These are phyloP conservation scores for Mycena maculata DNA, from an alignment of 768 basidiomycete species.

Conservation along the genomic window DNA sequence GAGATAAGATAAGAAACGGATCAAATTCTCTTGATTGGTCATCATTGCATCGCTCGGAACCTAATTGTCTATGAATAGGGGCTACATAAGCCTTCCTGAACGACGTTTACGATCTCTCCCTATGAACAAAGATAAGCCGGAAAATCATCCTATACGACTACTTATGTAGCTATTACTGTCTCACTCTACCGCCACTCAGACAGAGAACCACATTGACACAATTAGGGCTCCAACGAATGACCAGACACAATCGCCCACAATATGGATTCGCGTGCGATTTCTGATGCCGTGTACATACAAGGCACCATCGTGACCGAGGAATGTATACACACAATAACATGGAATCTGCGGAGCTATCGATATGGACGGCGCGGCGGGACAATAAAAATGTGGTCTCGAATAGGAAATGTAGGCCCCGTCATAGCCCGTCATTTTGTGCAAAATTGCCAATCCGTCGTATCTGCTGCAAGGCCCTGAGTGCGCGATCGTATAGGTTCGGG, in stretches of 20 bases:
- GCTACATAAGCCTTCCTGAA: too few relatives aligned
- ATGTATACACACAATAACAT: not conserved
- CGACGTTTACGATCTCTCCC: too few relatives aligned
- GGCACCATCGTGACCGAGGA: not conserved
- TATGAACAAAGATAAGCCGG: too few relatives aligned
- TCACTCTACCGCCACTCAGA: not conserved
- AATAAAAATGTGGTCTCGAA: not conserved
- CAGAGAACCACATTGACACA: too few relatives aligned
- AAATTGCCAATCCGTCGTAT: too few relatives aligned
- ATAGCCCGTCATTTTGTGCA: not conserved
- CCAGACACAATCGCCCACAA: too few relatives aligned
- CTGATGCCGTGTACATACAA: not conserved
- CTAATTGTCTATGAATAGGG: conserved; percentile 3
- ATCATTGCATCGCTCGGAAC: not conserved
- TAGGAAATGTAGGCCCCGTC: not conserved
- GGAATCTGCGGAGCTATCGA: not conserved
- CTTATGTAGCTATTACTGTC: too few relatives aligned
- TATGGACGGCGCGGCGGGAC: not conserved
- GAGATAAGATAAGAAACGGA: conserved; percentile 2
- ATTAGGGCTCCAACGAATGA: not conserved
- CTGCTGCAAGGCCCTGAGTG: too few relatives aligned
- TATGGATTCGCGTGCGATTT: not conserved
- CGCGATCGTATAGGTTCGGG: too few relatives aligned
- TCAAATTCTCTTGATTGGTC: not conserved
- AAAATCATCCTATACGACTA: too few relatives aligned